Evolutionary conservation across 441 rosid species (phyloP).

Genomic region (Euphorbia celastroides): DNA sequence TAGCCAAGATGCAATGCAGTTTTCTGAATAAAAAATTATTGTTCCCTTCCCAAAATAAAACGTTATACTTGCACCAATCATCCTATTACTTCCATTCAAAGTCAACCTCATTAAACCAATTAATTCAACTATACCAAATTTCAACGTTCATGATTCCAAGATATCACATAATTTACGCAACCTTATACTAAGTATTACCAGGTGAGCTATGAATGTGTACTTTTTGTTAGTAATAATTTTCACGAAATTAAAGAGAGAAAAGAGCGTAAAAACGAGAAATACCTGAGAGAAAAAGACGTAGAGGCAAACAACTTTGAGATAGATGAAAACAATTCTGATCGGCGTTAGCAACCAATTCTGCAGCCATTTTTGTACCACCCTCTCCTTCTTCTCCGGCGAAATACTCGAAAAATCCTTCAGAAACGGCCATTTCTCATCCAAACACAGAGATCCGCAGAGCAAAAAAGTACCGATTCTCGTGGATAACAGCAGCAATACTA

Average conservation of each 20-base stretch:
- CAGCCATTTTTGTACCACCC: slow-evolving; percentile 42
- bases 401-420: slow-evolving; percentile 39
- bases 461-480: slow-evolving; percentile 70
- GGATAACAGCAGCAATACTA: slow-evolving; percentile 30
- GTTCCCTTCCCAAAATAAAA: too few relatives aligned
- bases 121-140: not conserved
- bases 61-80: not conserved
- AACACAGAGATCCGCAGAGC: slow-evolving; percentile 53
- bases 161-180: too few relatives aligned
- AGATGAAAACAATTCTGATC: slow-evolving; percentile 39
- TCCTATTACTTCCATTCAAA: not conserved
- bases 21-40: too few relatives aligned
- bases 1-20: too few relatives aligned
- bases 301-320: slow-evolving; percentile 35
- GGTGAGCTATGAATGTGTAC: not conserved
- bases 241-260: not conserved
- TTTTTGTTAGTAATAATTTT: too few relatives aligned
- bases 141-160: not conserved
- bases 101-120: too few relatives aligned
- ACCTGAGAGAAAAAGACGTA: slow-evolving; percentile 52
- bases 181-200: not conserved
- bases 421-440: slow-evolving; percentile 50
- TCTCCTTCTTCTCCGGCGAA: slow-evolving; percentile 50
- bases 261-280: not conserved
- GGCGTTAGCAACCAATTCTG: slow-evolving; percentile 37